Evolutionary conservation across 1,284 basidiomycete genomes (phyloP), one percentile per base, ranked within the genome.

Genomic region (Ceratobasidium sp.): DNA sequence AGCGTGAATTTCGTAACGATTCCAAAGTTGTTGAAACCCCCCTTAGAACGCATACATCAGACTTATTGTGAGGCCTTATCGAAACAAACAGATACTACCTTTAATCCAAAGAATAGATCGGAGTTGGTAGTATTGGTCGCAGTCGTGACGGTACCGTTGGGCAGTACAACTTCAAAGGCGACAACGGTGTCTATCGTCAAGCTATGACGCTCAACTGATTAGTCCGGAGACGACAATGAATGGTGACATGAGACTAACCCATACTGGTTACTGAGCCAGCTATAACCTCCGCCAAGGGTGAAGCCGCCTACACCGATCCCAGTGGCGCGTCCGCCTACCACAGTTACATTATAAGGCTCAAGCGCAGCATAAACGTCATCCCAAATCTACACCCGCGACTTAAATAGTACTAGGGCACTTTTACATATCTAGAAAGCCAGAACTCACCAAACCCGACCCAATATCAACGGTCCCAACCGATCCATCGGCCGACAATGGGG

Each of bases 1-100:
- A 91, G 80, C 0, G 87, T 90, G 82, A 91, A 90, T 66, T 86
- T 86, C 0, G 90, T 91, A 3, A 91, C 90, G 52, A 91, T 89
- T 0, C 90, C 90, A 59, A 78, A 78, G 48, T 78, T 78, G 13
- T 71, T 71, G 26, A 69, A 69, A 9, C 69, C 77, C 7, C 77
- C 77, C 77, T 78, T 20, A 7, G 7, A 28, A 15, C 44, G 2
- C 12, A 10, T 28, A 52, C n/a, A 26, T n/a, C 33, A 50, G 48
- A 12, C 77, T 1, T 91, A n/a, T 9, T 12, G 23, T 50, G 38
- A 1, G 38, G 17, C 64, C 42, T 44, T 61, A 1, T 15, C 61
- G n/a, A n/a, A n/a, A n/a, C n/a, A n/a, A 44, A 46, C 20, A 13
- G 0, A 28, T 6, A 5, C 23, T 66, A 86, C 88, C 82, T 86